A percentile compares a stretch with the other conserved stretches of the same genome.
These are phyloP conservation scores for Syncephalastrum contaminatum DNA, from an alignment of 371 early-diverging fungal genomes.

Conservation along the genomic window DNA sequence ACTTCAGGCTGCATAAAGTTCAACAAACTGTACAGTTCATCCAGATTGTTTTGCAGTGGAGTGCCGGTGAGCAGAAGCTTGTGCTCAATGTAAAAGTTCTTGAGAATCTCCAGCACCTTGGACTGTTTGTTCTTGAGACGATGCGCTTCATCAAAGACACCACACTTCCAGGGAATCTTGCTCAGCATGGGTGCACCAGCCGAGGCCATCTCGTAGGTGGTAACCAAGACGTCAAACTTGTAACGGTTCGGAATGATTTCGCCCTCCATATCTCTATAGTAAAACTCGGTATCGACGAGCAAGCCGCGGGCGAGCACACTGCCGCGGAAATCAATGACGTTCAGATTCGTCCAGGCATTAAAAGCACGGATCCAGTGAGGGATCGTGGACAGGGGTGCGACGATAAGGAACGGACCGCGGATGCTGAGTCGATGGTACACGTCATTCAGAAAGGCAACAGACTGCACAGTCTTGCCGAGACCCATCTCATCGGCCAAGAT, in stretches of 20 bases:
- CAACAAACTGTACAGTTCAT: conserved; percentile 89
- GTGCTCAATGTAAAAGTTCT: conserved; percentile 45
- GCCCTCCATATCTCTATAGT: conserved; percentile 59
- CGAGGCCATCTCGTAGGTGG: conserved; percentile 84
- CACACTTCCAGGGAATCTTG: conserved; percentile 80
- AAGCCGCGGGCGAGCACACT: conserved; percentile 53
- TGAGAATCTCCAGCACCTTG: conserved; percentile 46
- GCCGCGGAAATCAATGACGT: conserved; percentile 76
- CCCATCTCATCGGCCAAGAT: conserved; percentile 92
- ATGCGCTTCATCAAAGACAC: conserved; percentile 97
- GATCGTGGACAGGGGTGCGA: conserved; percentile 77
- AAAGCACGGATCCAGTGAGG: conserved; percentile 81
- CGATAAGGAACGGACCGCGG: conserved; percentile 71
- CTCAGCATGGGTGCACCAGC: conserved; percentile 70
- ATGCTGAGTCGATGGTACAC: conserved; percentile 61
- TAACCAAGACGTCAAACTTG: conserved; percentile 86
- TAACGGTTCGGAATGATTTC: conserved; percentile 47
- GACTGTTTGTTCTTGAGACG: conserved; percentile 85
- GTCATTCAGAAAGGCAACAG: conserved; percentile 69
- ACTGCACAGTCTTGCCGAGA: conserved; percentile 79
- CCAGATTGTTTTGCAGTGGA: conserved; percentile 92
- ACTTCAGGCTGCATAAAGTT: conserved; percentile 89
- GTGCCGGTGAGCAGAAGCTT: conserved; percentile 57
- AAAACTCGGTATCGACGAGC: conserved; percentile 73
- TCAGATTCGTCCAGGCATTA: conserved; percentile 74